Evolutionary conservation across 768 basidiomycete species (phyloP), one percentile per base, ranked within the genome.

Genomic region (Leccinum fibrillosum): DNA sequence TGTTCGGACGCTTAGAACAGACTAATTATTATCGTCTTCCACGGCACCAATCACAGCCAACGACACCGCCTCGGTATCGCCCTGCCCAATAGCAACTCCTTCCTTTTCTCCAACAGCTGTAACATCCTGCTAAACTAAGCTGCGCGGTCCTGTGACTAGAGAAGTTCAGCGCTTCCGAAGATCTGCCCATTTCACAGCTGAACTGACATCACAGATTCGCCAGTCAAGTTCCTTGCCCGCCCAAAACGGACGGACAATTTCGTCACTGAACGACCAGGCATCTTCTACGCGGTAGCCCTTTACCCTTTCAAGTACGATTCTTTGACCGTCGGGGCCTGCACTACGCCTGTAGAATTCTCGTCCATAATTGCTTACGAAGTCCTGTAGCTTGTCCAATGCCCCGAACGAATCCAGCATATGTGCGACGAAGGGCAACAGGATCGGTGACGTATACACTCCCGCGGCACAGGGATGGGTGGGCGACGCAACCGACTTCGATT

Each of bases 391-490:
- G 62, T 94, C 88, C 50, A 98, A 74, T 32, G 94, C 94, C 17
- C 85, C 89, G 60, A 94, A 92, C 5, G 90, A 87, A 60, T 94
- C 92, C 37, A 98, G 78, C 30, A 97, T 77, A 62, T 95, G 87
- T 0, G 96, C 94, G 1, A 91, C 85, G 13, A 98, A 80, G 2
- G 97, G 94, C 15, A 99, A 80, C 19, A 99, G 80, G 64, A 96
- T 88, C 5, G 94, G 90, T 4, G 91, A 92, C 1, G 97, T 98
- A 73, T 98, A 98, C 53, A 98, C 86, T 1, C 97, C 97, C 10
- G 97, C 97, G 1, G 97, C 95, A 73, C 97, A 99, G 17, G 85
- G 78, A 32, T 85, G 80, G 19, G 74, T 75, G 7, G 90, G 88
- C 5, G 86, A 82, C 59, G 90, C 83, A 17, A 82, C 85, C 4